Percentiles rank a stretch among this genome's conserved stretches.
Conservation (phyloP, 345 rosid species). For the Rhodomyrtus tomentosa region DNA sequence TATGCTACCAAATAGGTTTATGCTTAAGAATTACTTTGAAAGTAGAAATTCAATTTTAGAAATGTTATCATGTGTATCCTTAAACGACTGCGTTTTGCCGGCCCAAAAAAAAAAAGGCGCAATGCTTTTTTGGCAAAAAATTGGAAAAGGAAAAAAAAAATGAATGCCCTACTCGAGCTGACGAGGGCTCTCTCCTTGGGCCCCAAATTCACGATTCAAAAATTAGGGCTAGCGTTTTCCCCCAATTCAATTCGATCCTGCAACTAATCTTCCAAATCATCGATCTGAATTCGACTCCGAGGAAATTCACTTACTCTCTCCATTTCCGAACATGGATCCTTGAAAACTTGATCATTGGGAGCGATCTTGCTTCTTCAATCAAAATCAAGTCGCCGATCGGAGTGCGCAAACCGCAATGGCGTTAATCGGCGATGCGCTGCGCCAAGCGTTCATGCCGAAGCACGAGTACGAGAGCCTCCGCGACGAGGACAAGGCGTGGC, state of each 20-base stretch:
- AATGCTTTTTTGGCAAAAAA: no score
- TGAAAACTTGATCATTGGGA: neutral
- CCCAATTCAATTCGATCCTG: neutral
- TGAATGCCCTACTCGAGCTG: neutral
- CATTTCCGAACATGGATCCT: neutral
- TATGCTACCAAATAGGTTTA: no score
- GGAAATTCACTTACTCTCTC: neutral
- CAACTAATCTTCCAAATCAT: neutral
- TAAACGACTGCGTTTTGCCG: no score
- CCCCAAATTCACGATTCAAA: neutral
- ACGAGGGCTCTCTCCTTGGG: neutral
- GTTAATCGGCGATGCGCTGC: slow-evolving; percentile 68
- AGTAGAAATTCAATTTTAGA: no score
- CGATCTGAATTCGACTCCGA: neutral
- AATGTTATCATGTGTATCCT: no score
- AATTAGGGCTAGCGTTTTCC: neutral
- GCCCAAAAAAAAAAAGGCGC: no score
- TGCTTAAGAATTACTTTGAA: no score
- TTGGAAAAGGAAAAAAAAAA: neutral
- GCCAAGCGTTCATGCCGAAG: slow-evolving; percentile 88
- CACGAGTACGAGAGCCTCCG: slow-evolving; percentile 76
- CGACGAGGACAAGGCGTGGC: slow-evolving; percentile 75
- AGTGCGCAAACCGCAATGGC: slow-evolving; percentile 25
- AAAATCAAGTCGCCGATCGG: neutral
- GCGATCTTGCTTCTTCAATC: neutral